phyloP scores from a whole-genome alignment of 371 early-diverging fungal genomes.

The Mortierella sp. region DNA sequence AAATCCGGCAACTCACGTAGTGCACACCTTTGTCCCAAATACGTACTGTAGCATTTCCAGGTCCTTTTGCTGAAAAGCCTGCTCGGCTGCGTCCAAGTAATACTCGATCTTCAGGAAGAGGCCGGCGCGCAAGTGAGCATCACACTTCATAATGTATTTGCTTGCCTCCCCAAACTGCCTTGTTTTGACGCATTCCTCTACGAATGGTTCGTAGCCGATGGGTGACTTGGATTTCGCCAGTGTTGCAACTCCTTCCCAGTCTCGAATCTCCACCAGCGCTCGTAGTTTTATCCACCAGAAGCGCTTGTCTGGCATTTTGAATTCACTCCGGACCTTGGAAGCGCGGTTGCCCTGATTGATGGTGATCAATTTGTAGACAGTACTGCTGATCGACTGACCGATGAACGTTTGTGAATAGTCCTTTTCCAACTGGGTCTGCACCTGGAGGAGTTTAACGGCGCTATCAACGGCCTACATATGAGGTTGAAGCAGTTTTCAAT shows the following conservation, averaged over 20 bases:
- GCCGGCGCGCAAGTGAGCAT: slow-evolving; percentile 70
- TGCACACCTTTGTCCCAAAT: neutral
- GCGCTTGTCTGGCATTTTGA: slow-evolving; percentile 90
- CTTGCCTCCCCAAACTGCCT: slow-evolving; percentile 82
- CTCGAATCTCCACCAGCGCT: slow-evolving; percentile 83
- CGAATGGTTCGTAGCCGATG: slow-evolving; percentile 89
- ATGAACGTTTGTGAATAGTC: slow-evolving; percentile 69
- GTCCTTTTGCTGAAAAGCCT: slow-evolving; percentile 77
- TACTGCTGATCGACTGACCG: slow-evolving; percentile 86
- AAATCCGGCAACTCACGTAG: neutral
- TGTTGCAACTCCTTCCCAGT: slow-evolving; percentile 91
- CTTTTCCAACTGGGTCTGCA: slow-evolving; percentile 82
- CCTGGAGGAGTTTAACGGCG: slow-evolving; percentile 76
- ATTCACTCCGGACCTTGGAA: slow-evolving; percentile 80
- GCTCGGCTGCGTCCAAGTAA: slow-evolving; percentile 82
- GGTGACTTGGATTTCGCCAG: slow-evolving; percentile 83
- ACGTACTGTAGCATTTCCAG: slow-evolving; percentile 70
- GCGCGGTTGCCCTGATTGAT: slow-evolving; percentile 80
- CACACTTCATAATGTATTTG: slow-evolving; percentile 83
- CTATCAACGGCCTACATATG: slow-evolving; percentile 75
- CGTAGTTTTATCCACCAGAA: slow-evolving; percentile 89
- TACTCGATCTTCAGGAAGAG: slow-evolving; percentile 82
- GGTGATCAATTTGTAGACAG: slow-evolving; percentile 82
- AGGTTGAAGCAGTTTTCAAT: neutral
- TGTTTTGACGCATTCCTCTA: slow-evolving; percentile 83